phyloP scores from a whole-genome alignment of 2,329 filamentous ascomycete genomes.

The Trichophyton equinum region DNA sequence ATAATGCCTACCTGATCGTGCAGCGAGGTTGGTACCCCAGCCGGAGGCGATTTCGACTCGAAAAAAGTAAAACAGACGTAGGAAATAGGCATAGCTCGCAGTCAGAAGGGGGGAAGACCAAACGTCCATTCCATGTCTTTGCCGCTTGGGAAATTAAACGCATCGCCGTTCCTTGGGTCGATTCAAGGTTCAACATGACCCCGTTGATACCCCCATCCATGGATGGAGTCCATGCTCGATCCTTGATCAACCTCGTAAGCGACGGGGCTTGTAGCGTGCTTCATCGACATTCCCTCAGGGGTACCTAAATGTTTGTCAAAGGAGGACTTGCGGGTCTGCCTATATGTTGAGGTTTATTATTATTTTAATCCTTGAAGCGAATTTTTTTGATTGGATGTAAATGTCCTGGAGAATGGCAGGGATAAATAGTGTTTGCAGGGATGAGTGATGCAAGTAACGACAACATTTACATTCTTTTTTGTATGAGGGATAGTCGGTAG shows the following conservation, averaged over 20 bases:
- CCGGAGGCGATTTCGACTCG: neutral
- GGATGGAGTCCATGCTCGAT: neutral
- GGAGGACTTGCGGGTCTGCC: too few species aligned
- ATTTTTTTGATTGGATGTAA: too few species aligned
- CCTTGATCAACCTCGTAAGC: neutral
- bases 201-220: neutral
- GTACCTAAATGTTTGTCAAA: too few species aligned
- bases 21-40: neutral
- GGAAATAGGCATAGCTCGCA: neutral
- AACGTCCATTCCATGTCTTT: neutral
- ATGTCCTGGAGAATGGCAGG: too few species aligned
- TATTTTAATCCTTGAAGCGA: too few species aligned
- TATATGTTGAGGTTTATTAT: too few species aligned
- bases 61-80: neutral
- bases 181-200: constrained; percentile 3
- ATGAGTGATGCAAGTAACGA: too few species aligned
- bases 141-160: neutral
- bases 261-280: neutral
- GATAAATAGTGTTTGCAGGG: too few species aligned
- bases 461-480: too few species aligned
- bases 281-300: neutral
- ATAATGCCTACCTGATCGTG: neutral
- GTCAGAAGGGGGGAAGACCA: neutral
- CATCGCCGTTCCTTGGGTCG: neutral
- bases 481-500: too few species aligned